Evolutionary conservation across 257 asterid genomes (phyloP).

Genomic region (Gentiana macrophylla): DNA sequence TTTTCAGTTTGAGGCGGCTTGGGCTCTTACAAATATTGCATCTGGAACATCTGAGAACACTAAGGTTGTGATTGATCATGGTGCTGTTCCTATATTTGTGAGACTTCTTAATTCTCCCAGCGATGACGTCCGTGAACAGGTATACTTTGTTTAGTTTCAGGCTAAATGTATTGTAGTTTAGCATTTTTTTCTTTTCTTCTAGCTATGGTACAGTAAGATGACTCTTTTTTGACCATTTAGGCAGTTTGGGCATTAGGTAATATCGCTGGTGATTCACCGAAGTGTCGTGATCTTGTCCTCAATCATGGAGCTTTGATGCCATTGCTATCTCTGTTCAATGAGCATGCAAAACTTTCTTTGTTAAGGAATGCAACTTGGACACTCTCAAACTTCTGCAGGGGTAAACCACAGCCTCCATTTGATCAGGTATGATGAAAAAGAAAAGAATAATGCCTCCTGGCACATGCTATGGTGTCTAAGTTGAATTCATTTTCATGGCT

Average conservation of each 20-base stretch:
- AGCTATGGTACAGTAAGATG: not conserved
- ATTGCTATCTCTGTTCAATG: constrained; percentile 64
- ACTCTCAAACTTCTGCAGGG: constrained; percentile 76
- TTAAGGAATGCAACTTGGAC: constrained; percentile 95
- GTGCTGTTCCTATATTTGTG: constrained; percentile 80
- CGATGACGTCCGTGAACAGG: constrained; percentile 97
- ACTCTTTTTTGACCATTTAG: constrained; percentile 19
- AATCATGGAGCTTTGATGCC: constrained; percentile 64
- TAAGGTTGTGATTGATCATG: constrained; percentile 83
- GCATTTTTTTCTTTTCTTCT: no score
- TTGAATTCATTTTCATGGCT: not conserved
- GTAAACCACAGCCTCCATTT: constrained; percentile 90
- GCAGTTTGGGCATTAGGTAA: constrained; percentile 96
- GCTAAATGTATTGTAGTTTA: not conserved
- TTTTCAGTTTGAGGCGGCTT: constrained; percentile 89
- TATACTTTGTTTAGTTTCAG: constrained; percentile 7
- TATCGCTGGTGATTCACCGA: constrained; percentile 89
- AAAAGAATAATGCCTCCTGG: not conserved
- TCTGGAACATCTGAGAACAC: constrained; percentile 95
- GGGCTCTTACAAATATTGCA: constrained; percentile 95
- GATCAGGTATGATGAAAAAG: constrained; percentile 42
- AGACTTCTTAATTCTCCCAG: constrained; percentile 68
- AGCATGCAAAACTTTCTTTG: constrained; percentile 74
- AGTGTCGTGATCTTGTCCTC: constrained; percentile 88
- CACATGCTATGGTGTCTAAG: not conserved